Percentiles rank a stretch among this genome's conserved stretches.
phyloP scores from a whole-genome alignment of 768 basidiomycete genomes.

The Tricholomella constricta region DNA sequence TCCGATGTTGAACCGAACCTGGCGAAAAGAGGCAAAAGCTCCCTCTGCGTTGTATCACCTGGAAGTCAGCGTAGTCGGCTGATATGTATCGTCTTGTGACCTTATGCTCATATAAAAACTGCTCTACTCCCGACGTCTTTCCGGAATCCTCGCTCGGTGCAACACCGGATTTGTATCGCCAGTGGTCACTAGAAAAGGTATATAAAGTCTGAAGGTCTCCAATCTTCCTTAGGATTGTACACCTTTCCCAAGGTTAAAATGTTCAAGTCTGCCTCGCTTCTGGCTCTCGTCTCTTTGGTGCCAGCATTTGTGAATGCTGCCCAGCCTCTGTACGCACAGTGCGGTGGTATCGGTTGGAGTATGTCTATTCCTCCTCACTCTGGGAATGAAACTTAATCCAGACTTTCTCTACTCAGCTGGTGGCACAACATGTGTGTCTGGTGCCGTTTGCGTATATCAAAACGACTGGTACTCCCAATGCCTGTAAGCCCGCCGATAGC shows the following conservation, averaged over 20 bases:
- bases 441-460: slow-evolving; percentile 31
- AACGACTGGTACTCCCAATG: slow-evolving; percentile 46
- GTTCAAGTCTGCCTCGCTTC: slow-evolving; percentile 49
- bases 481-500: slow-evolving; percentile 29
- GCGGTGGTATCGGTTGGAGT: slow-evolving; percentile 56
- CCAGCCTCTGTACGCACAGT: slow-evolving; percentile 49
- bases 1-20: slow-evolving; percentile 26
- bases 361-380: slow-evolving; percentile 20
- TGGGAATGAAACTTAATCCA: slow-evolving; percentile 25
- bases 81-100: slow-evolving; percentile 32
- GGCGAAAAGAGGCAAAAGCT: slow-evolving; percentile 11
- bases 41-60: slow-evolving; percentile 4
- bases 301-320: slow-evolving; percentile 48
- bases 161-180: slow-evolving; percentile 37
- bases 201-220: slow-evolving; percentile 15
- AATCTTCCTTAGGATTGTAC: slow-evolving; percentile 7
- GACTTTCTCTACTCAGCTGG: slow-evolving; percentile 29
- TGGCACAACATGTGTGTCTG: slow-evolving; percentile 41
- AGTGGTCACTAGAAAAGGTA: background rate
- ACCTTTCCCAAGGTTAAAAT: slow-evolving; percentile 27
- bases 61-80: slow-evolving; percentile 19
- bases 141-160: slow-evolving; percentile 30
- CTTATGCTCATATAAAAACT: slow-evolving; percentile 2
- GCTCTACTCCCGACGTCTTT: slow-evolving; percentile 26
- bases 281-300: slow-evolving; percentile 43